A percentile compares a stretch with the other conserved stretches of the same genome.
Conservation (phyloP, 2,329 filamentous ascomycete species). For the Balansia obtecta region DNA sequence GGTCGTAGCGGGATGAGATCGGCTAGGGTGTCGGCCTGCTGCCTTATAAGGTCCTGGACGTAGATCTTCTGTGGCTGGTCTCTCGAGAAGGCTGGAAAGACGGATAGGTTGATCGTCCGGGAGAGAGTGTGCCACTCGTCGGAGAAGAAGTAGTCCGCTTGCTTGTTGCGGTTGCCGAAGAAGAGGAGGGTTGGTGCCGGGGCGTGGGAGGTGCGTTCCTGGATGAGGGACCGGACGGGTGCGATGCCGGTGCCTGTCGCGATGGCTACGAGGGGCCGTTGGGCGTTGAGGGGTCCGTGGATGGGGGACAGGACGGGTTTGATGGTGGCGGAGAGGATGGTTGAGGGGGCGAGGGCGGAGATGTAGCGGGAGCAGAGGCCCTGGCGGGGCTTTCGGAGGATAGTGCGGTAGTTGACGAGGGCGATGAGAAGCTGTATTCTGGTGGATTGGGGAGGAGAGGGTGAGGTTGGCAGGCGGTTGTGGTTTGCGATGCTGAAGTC, state of each 20-base stretch:
- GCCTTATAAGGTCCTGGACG: slow-evolving; percentile 41
- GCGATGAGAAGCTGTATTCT: slow-evolving; percentile 63
- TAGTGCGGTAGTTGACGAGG: slow-evolving; percentile 82
- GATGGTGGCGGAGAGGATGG: slow-evolving; percentile 47
- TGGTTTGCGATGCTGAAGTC: slow-evolving; percentile 89
- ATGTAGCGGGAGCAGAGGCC: slow-evolving; percentile 89
- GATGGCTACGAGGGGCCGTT: slow-evolving; percentile 58
- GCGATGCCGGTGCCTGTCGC: slow-evolving; percentile 81
- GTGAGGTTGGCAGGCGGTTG: slow-evolving; percentile 23
- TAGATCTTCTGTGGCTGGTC: slow-evolving; percentile 38
- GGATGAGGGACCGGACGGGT: slow-evolving; percentile 69
- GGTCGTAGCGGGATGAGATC: slow-evolving; percentile 24
- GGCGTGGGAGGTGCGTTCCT: slow-evolving; percentile 44
- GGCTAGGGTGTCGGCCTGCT: slow-evolving; percentile 23
- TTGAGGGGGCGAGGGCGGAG: slow-evolving; percentile 45
- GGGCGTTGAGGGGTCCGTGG: slow-evolving; percentile 23
- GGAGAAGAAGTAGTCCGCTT: slow-evolving; percentile 70
- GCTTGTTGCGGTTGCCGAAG: slow-evolving; percentile 68
- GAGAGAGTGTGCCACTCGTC: slow-evolving; percentile 51
- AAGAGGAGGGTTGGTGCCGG: slow-evolving; percentile 48
- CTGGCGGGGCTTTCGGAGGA: slow-evolving; percentile 70
- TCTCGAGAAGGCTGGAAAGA: slow-evolving; percentile 36
- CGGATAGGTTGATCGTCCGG: slow-evolving; percentile 11
- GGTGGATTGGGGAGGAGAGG: slow-evolving; percentile 17
- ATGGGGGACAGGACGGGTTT: slow-evolving; percentile 33